Base-by-base conservation (phyloP, 176 grass and related monocot genomes). In the Triticum timopheevii region DNA sequence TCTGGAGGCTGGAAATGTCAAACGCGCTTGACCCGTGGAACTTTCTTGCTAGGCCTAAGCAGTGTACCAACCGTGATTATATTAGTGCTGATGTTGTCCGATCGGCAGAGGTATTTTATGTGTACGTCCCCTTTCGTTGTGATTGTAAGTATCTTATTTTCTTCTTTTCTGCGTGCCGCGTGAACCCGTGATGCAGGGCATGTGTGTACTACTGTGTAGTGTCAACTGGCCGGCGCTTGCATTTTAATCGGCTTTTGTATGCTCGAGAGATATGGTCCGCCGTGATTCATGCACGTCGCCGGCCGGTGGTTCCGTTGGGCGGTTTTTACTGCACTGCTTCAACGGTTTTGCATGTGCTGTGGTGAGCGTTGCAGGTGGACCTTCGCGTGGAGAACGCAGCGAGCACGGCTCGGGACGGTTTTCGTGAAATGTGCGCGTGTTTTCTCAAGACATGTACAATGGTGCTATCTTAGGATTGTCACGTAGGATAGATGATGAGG, bases 1-100 rank as follows among this genome's bases (percentile, higher is more conserved):
- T 87, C 6, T 22, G 4, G 13, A 73, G 19, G 31, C 38, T 11
- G 30, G n/a, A 74, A 85, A 80, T 45, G 30, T 40, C 16, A 74
- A 83, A 73, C 35, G 9, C 4, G 65, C 50, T 76, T 74, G 80
- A 90, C 80, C 74, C n/a, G 25, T 56, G 35, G 58, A 79, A 28
- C 58, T 65, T 59, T 59, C 33, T 13, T n/a, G 38, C 36, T 13
- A 13, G n/a, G n/a, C 69, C 23, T 45, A 3, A 28, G 24, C 67
- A 73, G 80, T 34, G 16, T 74, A 85, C 61, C 61, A 25, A 12
- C 61, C 61, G 8, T n/a, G 16, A 19, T 19, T 54, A 54, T 54
- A 54, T 52, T 23, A 58, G 54, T 20, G 54, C 2, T 49, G 45
- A 13, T 49, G 17, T 22, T 7, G 17, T 22, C 54, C 54, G 19